Base-by-base conservation (phyloP, 331 rosid species). In the Cucumis variabilis region DNA sequence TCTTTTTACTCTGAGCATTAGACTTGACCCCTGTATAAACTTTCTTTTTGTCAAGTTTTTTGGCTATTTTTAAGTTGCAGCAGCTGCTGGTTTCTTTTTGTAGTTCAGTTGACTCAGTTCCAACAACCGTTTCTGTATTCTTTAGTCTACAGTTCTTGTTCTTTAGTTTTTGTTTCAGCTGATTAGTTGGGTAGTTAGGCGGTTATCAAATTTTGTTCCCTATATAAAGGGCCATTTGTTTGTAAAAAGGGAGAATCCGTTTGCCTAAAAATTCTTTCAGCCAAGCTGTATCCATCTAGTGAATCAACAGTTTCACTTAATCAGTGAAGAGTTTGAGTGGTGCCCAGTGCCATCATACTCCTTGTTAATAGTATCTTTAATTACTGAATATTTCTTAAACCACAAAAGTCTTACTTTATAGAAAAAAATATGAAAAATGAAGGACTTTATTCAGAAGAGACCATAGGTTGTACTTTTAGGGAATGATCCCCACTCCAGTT, bases 391-490 rank as follows among this genome's bases (percentile, higher is more conserved):
- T 3, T 23, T 16, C 28, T 74, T 37, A 20, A 24, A 21, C 19
- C 80, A 21, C 19, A 74, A 74, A 74, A 74, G 53, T 41, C 13
- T 73, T 74, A 41, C 28, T 21, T 21, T 21, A 74, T 3, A 74
- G 27, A 74, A 27, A 74, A 74, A 24, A 41, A 74, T 21, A 74
- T 41, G 80, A 74, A 74, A 44, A 13, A 74, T 41, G 17, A 41
- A 74, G 80, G 58, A 33, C 78, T 73, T 73, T 37, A 73, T 24
- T 15, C 79, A 73, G 16, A 20, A 3, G 19, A 73, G 27, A 41
- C 53, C 53, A 2, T 37, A 72, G 79, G 79, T 72, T 72, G 79
- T 17, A 72, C 51, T 33, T 73, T 73, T n/a, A 44, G 81, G 81
- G 81, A 25, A 44, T 44, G 30, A 23, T 23, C 60, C 60, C 60